Percentiles rank a stretch among this genome's conserved stretches.
Conservation (phyloP, 495 filamentous ascomycete species). For the Delitschia confertaspora region DNA sequence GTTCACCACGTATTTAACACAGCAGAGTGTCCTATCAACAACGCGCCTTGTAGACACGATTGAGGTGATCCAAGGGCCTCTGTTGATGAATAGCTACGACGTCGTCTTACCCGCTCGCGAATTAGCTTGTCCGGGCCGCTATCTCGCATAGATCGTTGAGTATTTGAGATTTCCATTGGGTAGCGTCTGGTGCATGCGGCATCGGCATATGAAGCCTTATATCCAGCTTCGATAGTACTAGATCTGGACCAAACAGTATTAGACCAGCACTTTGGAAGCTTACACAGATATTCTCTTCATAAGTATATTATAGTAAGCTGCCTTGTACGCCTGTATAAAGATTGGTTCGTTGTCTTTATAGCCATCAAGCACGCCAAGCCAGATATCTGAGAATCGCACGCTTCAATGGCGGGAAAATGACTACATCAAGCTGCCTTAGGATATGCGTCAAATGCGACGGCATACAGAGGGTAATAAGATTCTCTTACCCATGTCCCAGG, state of each 20-base stretch:
- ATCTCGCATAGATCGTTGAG: background rate
- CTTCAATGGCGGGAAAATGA: background rate
- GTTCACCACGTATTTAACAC: too few species aligned
- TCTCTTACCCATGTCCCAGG: background rate
- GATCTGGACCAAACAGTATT: background rate
- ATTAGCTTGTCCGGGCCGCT: background rate
- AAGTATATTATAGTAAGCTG: background rate
- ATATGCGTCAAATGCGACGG: background rate
- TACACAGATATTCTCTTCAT: background rate
- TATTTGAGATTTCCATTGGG: slow-evolving; percentile 1
- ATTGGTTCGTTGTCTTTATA: background rate
- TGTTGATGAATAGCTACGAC: background rate
- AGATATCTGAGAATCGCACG: background rate
- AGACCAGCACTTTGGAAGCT: slow-evolving; percentile 3
- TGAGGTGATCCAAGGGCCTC: too few species aligned
- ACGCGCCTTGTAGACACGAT: too few species aligned
- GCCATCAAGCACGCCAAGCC: background rate
- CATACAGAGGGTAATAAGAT: slow-evolving; percentile 6
- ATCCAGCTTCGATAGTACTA: slow-evolving; percentile 4
- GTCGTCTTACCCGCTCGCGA: background rate
- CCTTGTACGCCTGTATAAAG: background rate
- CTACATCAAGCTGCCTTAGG: slow-evolving; percentile 1
- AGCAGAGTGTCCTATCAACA: too few species aligned
- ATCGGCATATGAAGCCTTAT: background rate
- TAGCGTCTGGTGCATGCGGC: background rate